Percentiles rank a stretch among this genome's conserved stretches.
Evolutionary conservation across 192 early-diverging fungal species (phyloP).

Genomic region (Chytriomyces sp.): DNA sequence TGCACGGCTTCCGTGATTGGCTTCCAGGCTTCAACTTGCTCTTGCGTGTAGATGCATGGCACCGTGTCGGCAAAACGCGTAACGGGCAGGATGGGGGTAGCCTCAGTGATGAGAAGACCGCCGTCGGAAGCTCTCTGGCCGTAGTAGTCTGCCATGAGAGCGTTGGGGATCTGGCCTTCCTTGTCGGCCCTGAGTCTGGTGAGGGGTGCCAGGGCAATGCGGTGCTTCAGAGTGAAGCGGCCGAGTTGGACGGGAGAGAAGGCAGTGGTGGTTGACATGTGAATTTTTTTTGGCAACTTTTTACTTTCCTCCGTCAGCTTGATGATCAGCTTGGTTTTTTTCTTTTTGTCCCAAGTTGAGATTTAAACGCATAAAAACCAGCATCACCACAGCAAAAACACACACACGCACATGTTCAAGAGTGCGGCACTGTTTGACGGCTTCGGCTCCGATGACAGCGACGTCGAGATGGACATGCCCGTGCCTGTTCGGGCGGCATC

Average conservation of each 20-base stretch:
- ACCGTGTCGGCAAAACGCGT: slow-evolving; percentile 11
- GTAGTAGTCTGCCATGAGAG: slow-evolving; percentile 36
- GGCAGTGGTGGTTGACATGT: background rate
- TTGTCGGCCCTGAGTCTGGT: slow-evolving; percentile 29
- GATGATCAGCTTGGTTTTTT: too few relatives aligned
- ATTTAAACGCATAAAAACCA: too few relatives aligned
- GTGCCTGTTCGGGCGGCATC: background rate
- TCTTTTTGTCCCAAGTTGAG: too few relatives aligned
- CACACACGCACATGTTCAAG: background rate
- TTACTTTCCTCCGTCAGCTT: background rate
- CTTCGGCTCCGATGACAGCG: slow-evolving; percentile 37
- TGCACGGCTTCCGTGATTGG: slow-evolving; percentile 55
- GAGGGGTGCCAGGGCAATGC: slow-evolving; percentile 44
- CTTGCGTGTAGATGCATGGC: slow-evolving; percentile 51
- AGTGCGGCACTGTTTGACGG: slow-evolving; percentile 25
- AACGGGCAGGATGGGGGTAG: slow-evolving; percentile 14
- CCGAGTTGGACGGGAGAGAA: slow-evolving; percentile 5
- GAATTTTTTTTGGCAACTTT: background rate
- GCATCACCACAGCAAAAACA: background rate
- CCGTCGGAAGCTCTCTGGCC: slow-evolving; percentile 33
- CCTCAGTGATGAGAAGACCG: slow-evolving; percentile 43
- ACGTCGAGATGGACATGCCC: slow-evolving; percentile 15
- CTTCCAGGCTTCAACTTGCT: slow-evolving; percentile 55
- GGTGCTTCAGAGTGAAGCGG: slow-evolving; percentile 21
- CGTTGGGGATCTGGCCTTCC: slow-evolving; percentile 19